Percentiles rank a stretch among this genome's conserved stretches.
Evolutionary conservation across 2,329 filamentous ascomycete genomes (phyloP).

Genomic region (Zalaria obscura): DNA sequence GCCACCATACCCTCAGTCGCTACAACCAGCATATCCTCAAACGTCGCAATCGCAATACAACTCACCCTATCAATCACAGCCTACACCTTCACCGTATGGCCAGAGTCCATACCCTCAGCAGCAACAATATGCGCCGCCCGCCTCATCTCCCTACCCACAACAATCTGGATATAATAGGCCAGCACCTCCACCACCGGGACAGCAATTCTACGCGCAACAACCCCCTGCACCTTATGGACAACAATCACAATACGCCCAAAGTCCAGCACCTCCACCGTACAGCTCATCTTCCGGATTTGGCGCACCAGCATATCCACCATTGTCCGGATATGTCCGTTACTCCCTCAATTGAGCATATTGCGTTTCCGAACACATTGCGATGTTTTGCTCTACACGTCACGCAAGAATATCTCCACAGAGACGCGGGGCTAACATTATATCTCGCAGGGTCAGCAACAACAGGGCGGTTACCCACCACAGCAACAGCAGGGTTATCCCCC

Average conservation of each 20-base stretch:
- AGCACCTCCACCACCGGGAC: slow-evolving; percentile 1
- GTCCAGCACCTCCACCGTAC: not conserved
- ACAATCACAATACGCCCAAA: slow-evolving; percentile 7
- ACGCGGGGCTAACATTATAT: slow-evolving; percentile 2
- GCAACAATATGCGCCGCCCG: slow-evolving; percentile 12
- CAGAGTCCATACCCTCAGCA: slow-evolving; percentile 16
- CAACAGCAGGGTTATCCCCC: slow-evolving; percentile 19
- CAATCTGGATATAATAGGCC: slow-evolving; percentile 6
- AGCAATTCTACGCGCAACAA: slow-evolving; percentile 14
- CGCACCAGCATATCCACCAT: not conserved
- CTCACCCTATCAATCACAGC: slow-evolving; percentile 10
- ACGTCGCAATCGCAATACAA: slow-evolving; percentile 23
- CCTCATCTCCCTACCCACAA: slow-evolving; percentile 9
- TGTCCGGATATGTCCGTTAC: not conserved
- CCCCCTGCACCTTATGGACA: slow-evolving; percentile 14
- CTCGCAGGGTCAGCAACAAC: slow-evolving; percentile 16
- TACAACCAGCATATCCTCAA: slow-evolving; percentile 25
- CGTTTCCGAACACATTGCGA: too few relatives aligned
- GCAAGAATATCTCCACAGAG: too few relatives aligned
- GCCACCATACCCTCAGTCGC: slow-evolving; percentile 6
- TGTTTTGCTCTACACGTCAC: too few relatives aligned
- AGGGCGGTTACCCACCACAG: slow-evolving; percentile 18
- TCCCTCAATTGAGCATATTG: not conserved
- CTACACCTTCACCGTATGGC: slow-evolving; percentile 4
- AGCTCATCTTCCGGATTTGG: not conserved